Percentiles rank a stretch among this genome's conserved stretches.
Evolutionary conservation across 2,329 filamentous ascomycete species (phyloP).

Genomic region (Cladorrhinum sp.): DNA sequence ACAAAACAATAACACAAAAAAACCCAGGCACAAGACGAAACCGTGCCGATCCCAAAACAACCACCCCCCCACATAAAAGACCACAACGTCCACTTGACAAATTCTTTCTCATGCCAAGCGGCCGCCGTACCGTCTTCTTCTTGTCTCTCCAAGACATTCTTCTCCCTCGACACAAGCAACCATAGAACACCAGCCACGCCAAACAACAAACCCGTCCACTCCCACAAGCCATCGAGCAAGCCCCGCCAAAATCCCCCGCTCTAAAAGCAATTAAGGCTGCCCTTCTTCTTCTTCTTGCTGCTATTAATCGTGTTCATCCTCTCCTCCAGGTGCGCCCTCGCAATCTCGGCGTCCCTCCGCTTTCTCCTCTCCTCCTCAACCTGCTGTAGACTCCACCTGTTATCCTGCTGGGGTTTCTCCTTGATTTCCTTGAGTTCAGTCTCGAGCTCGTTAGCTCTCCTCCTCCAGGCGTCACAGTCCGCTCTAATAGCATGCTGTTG

Average conservation of each 20-base stretch:
- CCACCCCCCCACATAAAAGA: neutral
- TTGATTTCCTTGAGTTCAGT: slow-evolving; percentile 65
- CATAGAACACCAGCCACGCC: neutral
- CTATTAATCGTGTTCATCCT: slow-evolving; percentile 87
- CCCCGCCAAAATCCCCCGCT: slow-evolving; percentile 11
- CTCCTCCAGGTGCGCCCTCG: slow-evolving; percentile 85
- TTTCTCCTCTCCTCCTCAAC: slow-evolving; percentile 97
- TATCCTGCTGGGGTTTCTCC: slow-evolving; percentile 52
- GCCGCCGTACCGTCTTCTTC: neutral
- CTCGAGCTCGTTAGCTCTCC: slow-evolving; percentile 76
- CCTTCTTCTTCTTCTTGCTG: slow-evolving; percentile 94
- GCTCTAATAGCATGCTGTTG: slow-evolving; percentile 89
- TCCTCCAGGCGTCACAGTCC: slow-evolving; percentile 87
- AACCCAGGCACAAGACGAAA: neutral
- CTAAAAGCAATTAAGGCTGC: slow-evolving; percentile 96
- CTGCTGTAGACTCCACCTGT: slow-evolving; percentile 73
- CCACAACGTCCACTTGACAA: neutral
- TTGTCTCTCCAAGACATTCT: neutral
- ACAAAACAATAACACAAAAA: neutral
- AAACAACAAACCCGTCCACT: slow-evolving; percentile 5
- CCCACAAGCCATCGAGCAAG: neutral
- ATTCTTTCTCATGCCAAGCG: neutral
- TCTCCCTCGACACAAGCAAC: neutral
- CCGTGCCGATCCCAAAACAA: neutral
- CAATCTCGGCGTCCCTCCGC: slow-evolving; percentile 83